These are phyloP conservation scores for Ampelocalamus luodianensis DNA, from an alignment of 176 grass and related monocot genomes.

Conservation along the genomic window DNA sequence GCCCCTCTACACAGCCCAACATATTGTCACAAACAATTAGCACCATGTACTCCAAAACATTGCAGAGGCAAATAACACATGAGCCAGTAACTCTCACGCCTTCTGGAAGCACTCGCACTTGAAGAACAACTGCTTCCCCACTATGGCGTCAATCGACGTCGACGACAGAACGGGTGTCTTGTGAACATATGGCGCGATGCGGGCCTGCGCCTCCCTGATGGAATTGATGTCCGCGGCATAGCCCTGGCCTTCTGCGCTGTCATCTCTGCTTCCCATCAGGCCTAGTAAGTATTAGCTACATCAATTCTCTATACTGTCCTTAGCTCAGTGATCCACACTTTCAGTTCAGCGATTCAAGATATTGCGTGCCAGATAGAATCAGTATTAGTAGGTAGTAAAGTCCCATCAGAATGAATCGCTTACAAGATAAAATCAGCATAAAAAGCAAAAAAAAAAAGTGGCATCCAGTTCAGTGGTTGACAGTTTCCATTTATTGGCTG, in stretches of 20 bases:
- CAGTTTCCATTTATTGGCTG: neutral
- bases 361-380: neutral
- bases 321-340: neutral
- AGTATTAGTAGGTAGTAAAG: neutral
- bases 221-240: constrained; percentile 77
- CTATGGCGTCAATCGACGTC: constrained; percentile 63
- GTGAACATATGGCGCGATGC: constrained; percentile 78
- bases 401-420: neutral
- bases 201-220: constrained; percentile 73
- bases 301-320: neutral
- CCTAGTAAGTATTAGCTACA: constrained; percentile 45
- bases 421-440: neutral
- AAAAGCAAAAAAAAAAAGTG: neutral
- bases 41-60: constrained; percentile 9
- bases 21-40: constrained; percentile 10
- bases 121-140: constrained; percentile 73
- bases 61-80: constrained; percentile 24
- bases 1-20: constrained; percentile 60
- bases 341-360: neutral
- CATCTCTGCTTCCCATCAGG: constrained; percentile 54
- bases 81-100: constrained; percentile 56
- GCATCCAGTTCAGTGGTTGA: neutral
- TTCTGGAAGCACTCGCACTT: constrained; percentile 99
- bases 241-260: neutral
- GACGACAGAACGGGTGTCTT: constrained; percentile 71